Evolutionary conservation across 768 basidiomycete species (phyloP).

Genomic region (Auricularia cornea): DNA sequence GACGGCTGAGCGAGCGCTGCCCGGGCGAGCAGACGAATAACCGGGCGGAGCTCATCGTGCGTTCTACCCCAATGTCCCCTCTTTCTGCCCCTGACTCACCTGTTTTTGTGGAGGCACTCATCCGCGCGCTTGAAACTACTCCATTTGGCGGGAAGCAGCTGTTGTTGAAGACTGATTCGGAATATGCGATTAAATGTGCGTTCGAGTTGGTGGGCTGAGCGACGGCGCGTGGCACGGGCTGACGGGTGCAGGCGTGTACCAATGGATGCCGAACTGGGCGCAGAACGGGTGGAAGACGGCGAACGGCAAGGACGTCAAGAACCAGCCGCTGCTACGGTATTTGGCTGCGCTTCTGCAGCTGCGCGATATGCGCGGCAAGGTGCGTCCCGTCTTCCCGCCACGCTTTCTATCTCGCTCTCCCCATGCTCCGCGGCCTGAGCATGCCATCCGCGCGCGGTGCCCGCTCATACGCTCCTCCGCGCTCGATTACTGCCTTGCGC

Average conservation of each 20-base stretch:
- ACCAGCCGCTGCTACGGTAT: conserved; percentile 63
- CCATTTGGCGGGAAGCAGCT: conserved; percentile 48
- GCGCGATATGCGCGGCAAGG: neutral
- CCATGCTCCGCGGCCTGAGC: too few relatives aligned
- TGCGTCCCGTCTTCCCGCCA: too few relatives aligned
- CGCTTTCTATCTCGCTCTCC: too few relatives aligned
- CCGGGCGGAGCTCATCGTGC: conserved; percentile 77
- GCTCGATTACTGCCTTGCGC: too few relatives aligned
- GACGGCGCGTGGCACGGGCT: too few relatives aligned
- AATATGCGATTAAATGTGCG: conserved; percentile 74
- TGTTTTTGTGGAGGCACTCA: conserved; percentile 54
- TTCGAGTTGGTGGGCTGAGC: too few relatives aligned
- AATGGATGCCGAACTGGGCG: conserved; percentile 10
- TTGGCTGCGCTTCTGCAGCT: conserved; percentile 39
- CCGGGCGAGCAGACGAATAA: conserved; percentile 83
- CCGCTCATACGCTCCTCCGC: too few relatives aligned
- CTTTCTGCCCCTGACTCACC: neutral
- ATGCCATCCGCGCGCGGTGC: too few relatives aligned
- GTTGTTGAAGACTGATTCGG: conserved; percentile 77
- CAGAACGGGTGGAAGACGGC: conserved; percentile 34
- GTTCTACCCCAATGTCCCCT: conserved; percentile 16
- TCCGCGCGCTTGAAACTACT: conserved; percentile 71
- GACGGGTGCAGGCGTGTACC: conserved; percentile 7
- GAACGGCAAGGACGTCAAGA: conserved; percentile 56
- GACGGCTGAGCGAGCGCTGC: conserved; percentile 33